phyloP scores from a whole-genome alignment of 768 basidiomycete species.

The Auriscalpium vulgare region DNA sequence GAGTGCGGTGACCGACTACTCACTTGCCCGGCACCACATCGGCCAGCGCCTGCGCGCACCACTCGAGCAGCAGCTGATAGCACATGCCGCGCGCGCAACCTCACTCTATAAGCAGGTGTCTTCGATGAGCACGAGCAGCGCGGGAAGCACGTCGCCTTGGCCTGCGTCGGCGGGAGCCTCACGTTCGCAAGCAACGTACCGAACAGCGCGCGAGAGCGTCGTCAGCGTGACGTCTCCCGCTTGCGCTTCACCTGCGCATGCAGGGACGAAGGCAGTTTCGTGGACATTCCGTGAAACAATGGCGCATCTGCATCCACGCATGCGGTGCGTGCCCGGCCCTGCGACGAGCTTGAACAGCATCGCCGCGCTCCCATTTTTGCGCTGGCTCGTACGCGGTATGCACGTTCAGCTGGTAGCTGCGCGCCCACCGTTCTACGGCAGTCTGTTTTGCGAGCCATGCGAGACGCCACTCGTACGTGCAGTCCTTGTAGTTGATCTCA shows the following conservation, averaged over 20 bases:
- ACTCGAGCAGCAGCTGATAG: too few relatives aligned
- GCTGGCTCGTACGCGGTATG: conserved; percentile 86
- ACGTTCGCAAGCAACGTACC: conserved; percentile 75
- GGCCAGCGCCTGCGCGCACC: too few relatives aligned
- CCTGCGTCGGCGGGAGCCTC: too few relatives aligned
- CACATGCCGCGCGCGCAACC: too few relatives aligned
- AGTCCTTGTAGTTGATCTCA: conserved; percentile 95
- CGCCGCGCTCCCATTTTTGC: conserved; percentile 84
- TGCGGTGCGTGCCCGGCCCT: conserved; percentile 90
- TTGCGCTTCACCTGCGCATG: conserved; percentile 73
- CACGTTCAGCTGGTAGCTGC: conserved; percentile 90
- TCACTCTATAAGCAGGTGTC: too few relatives aligned
- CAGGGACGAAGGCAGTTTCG: neutral
- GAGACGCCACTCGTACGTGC: conserved; percentile 93
- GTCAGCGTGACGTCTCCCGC: conserved; percentile 92
- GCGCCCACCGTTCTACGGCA: conserved; percentile 24
- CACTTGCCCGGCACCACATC: too few relatives aligned
- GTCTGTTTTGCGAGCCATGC: conserved; percentile 87
- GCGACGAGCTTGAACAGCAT: conserved; percentile 92
- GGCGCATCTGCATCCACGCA: conserved; percentile 94
- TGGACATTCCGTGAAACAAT: neutral
- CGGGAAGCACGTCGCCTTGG: too few relatives aligned
- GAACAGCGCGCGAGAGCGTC: conserved; percentile 85
- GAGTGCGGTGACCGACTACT: too few relatives aligned
- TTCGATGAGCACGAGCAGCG: too few relatives aligned